Evolutionary conservation across 2,329 filamentous ascomycete genomes (phyloP), one percentile per base, ranked within the genome.

Genomic region (Ampelomyces quisqualis): DNA sequence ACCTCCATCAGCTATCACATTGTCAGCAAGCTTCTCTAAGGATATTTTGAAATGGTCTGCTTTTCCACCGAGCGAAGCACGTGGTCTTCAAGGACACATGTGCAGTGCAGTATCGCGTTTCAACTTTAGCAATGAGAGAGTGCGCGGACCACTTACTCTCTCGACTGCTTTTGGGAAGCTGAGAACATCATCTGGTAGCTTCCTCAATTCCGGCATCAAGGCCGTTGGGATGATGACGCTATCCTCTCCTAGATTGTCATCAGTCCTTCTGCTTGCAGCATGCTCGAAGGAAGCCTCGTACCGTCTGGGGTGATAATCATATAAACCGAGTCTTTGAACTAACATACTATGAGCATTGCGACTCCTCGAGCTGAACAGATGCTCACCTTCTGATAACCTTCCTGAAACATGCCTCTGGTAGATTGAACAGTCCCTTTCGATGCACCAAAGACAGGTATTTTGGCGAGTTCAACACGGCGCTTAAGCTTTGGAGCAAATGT

Each of bases 151-250:
- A n/a, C 49, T 46, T 20, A 61, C 65, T 19, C 47, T 46, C 0
- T 57, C 49, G 14, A 65, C 30, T 5, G 61, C 57, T 7, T 45
- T 49, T 2, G 54, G 48, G 29, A 69, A 65, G 30, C 56, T 66
- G 29, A 69, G 53, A 20, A 64, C 53, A 32, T 57, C 48, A 34
- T 69, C 67, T 0, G 62, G 53, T 10, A 67, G 47, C 26, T 54
- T 65, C 28, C 60, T 47, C 15, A 69, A 33, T 33, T 69, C 67
- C 4, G 58, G 60, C 10, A 67, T 40, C 17, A 68, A 55, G 17
- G 38, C 51, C n/a, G 38, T 29, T 28, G 57, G 53, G 14, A 69
- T 34, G 3, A 69, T 49, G 5, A 69, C 40, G 5, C 30, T 56
- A 18, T 58, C 48, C 22, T 55, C 46, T 23, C 49, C 59, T 59